A percentile compares a stretch with the other conserved stretches of the same genome.
These are phyloP conservation scores for Lactifluus piperatus DNA, from an alignment of 768 basidiomycete species.

Conservation along the genomic window DNA sequence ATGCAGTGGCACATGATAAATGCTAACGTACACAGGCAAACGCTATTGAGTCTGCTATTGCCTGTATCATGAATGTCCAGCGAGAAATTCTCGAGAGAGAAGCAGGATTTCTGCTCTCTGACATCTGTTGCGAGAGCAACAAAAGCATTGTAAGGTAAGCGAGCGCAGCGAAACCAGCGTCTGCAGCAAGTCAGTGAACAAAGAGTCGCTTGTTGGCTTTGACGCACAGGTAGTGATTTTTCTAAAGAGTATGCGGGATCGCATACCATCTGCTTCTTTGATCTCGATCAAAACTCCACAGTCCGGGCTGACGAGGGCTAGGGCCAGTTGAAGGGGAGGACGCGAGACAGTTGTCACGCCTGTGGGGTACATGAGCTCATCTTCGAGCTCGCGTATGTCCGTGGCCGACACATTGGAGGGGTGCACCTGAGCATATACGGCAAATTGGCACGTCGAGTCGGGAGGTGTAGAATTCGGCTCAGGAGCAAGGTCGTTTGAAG, in stretches of 20 bases:
- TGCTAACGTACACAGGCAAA: constrained; percentile 53
- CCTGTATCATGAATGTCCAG: constrained; percentile 76
- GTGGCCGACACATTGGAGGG: constrained; percentile 41
- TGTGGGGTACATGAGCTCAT: constrained; percentile 65
- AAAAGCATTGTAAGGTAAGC: constrained; percentile 58
- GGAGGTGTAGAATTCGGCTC: constrained; percentile 2
- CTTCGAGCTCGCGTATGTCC: constrained; percentile 62
- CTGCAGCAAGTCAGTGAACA: constrained; percentile 30
- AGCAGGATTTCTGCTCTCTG: constrained; percentile 67
- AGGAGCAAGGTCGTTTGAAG: constrained; percentile 9
- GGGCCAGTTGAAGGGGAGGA: constrained; percentile 51
- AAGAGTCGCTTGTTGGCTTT: background rate
- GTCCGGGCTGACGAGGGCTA: constrained; percentile 65
- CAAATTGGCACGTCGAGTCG: constrained; percentile 55
- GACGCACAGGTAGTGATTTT: constrained; percentile 37
- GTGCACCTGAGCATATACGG: constrained; percentile 56
- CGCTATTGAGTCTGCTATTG: constrained; percentile 70
- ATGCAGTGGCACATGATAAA: background rate
- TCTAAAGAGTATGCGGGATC: constrained; percentile 33
- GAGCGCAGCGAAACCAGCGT: constrained; percentile 63
- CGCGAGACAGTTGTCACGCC: constrained; percentile 52
- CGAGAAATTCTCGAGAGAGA: constrained; percentile 71
- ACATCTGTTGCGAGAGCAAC: constrained; percentile 66
- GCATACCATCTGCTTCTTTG: constrained; percentile 54
- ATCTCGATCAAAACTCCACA: constrained; percentile 72